Conservation (phyloP, 257 asterid genomes). For the Anisodus acutangulus region DNA sequence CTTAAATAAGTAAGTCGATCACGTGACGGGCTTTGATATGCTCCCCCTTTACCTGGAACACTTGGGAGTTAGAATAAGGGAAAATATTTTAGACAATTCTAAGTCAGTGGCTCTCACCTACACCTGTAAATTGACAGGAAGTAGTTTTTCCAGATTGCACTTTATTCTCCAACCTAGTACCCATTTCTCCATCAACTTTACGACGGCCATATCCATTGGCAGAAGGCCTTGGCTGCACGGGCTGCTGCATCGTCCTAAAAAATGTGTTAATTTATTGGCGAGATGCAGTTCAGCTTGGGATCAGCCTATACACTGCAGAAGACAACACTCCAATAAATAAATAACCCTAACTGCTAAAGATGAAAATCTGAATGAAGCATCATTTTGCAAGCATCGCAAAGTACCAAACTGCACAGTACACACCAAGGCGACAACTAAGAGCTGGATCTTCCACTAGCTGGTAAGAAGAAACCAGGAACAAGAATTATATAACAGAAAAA, state of each 20-base stretch:
- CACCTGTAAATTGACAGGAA: slow-evolving; percentile 44
- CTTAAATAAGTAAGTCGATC: slow-evolving; percentile 70
- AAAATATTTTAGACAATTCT: not conserved
- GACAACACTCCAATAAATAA: slow-evolving; percentile 10
- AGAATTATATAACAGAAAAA: not conserved
- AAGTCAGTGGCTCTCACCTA: slow-evolving; percentile 54
- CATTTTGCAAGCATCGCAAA: not conserved
- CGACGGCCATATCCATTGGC: slow-evolving; percentile 83
- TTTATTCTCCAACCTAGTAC: slow-evolving; percentile 32
- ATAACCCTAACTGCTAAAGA: slow-evolving; percentile 16
- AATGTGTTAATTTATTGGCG: slow-evolving; percentile 29
- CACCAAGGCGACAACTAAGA: slow-evolving; percentile 6
- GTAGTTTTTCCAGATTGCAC: slow-evolving; percentile 59
- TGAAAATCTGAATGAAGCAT: not conserved
- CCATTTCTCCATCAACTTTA: slow-evolving; percentile 34
- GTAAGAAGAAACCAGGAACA: not conserved
- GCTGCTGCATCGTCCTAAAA: slow-evolving; percentile 71
- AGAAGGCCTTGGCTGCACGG: slow-evolving; percentile 65
- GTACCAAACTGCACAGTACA: not conserved
- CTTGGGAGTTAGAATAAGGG: slow-evolving; percentile 26
- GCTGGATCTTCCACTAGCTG: slow-evolving; percentile 3
- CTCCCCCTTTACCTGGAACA: slow-evolving; percentile 67
- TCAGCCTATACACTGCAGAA: slow-evolving; percentile 18
- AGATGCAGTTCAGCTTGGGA: slow-evolving; percentile 8
- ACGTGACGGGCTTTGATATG: slow-evolving; percentile 57